Base-by-base conservation (phyloP, 768 basidiomycete species). In the Amanita pseudoporphyria region DNA sequence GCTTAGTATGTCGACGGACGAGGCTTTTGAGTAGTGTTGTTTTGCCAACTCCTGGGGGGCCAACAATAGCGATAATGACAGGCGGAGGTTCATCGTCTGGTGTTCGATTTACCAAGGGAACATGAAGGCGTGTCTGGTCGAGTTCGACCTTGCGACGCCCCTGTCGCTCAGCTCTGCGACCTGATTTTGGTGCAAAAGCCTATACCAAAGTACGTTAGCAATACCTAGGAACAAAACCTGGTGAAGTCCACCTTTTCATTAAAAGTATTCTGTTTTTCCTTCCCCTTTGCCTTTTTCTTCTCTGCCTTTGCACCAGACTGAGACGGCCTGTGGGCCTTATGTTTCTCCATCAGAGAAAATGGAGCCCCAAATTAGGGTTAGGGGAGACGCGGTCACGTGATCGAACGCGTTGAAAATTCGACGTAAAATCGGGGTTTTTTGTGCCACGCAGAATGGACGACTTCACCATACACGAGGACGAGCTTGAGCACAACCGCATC, bases 31-130 rank as follows among this genome's bases (percentile, higher is more conserved):
- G 74, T 9, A 99, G 72, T 1, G 93, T 98, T 1, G 90, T 88
- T 66, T 98, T 99, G 49, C 96, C 96, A 24, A 97, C 96, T 6
- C 96, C 96, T 1, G 94, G 85, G 24, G 96, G 94, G 0, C 96
- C 96, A 33, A 97, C 94, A 44, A 99, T 77, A 22, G 94, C 95
- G 31, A 99, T 79, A 53, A 98, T 80, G 57, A 98, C 81, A 4
- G 96, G 96, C 2, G 96, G 95, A 2, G 96, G 91, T 36, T 82
- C 78, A 48, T 86, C 82, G 53, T 92, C 84, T 3, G 96, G 95
- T 9, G 92, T 97, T 45, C 96, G 79, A 64, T 97, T 85, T 47
- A 98, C 89, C 24, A 96, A 78, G 12, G 96, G 96, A 6, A 98
- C 96, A 64, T 99, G 96, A 1, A 99, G 76, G 37, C 93, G 78